A percentile compares a stretch with the other conserved stretches of the same genome.
Conservation (phyloP, 2,329 filamentous ascomycete genomes). For the Akanthomyces lecanii region DNA sequence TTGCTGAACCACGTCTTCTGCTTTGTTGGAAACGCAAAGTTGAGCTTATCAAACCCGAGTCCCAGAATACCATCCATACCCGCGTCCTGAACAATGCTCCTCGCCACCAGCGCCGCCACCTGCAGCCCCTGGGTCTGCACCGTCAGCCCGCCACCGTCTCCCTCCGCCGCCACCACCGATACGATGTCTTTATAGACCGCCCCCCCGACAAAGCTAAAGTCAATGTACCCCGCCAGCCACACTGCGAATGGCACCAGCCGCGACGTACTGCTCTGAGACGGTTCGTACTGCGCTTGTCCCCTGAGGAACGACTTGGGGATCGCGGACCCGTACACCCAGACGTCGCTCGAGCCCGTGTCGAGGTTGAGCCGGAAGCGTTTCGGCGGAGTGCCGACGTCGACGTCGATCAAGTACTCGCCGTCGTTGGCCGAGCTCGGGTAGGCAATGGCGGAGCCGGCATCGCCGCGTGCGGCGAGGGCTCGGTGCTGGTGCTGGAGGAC, state of each 20-base stretch:
- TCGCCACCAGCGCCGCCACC: conserved; percentile 37
- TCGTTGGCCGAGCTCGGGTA: not conserved
- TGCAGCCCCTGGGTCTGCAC: conserved; percentile 41
- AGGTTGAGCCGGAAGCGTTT: conserved; percentile 38
- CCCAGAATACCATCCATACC: conserved; percentile 40
- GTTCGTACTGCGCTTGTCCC: conserved; percentile 38
- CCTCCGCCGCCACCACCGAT: conserved; percentile 23
- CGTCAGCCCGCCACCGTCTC: conserved; percentile 23
- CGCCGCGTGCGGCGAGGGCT: not conserved
- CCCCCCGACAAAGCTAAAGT: conserved; percentile 39
- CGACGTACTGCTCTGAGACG: conserved; percentile 35
- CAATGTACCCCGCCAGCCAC: conserved; percentile 43
- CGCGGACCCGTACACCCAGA: conserved; percentile 45
- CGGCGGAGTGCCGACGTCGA: conserved; percentile 25
- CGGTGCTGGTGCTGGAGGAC: not conserved
- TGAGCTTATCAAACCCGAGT: conserved; percentile 39
- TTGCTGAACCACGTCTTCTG: conserved; percentile 44
- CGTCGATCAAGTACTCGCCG: conserved; percentile 12
- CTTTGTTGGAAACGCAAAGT: conserved; percentile 36
- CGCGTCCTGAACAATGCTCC: conserved; percentile 39
- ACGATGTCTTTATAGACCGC: conserved; percentile 43
- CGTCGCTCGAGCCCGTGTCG: conserved; percentile 41
- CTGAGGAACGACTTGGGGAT: conserved; percentile 32
- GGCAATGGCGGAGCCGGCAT: not conserved
- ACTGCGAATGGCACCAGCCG: conserved; percentile 31